Evolutionary conservation across 495 filamentous ascomycete genomes (phyloP).

Genomic region (Penicillium simplicissimum): DNA sequence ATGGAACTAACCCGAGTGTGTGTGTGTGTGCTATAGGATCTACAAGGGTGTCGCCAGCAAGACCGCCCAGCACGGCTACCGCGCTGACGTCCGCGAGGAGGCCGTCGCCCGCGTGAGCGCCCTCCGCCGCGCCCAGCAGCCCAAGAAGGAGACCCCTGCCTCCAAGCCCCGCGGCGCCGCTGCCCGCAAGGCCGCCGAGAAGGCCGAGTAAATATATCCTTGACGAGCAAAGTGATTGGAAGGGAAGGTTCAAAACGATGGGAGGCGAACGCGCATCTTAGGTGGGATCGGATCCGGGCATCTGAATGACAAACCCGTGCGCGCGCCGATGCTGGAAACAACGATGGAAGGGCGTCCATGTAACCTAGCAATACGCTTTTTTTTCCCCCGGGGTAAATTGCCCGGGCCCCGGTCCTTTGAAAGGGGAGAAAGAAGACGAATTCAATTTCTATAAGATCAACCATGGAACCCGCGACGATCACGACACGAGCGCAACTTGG

Average conservation of each 20-base stretch:
- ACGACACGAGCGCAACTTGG: too few relatives aligned
- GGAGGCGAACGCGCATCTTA: slow-evolving; percentile 2
- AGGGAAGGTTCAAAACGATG: slow-evolving; percentile 7
- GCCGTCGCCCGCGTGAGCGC: slow-evolving; percentile 88
- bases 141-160: slow-evolving; percentile 72
- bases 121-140: slow-evolving; percentile 74
- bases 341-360: slow-evolving; percentile 32
- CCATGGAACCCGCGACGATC: neutral
- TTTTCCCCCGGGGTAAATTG: neutral
- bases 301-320: neutral
- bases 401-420: slow-evolving; percentile 4
- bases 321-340: slow-evolving; percentile 31
- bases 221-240: slow-evolving; percentile 8
- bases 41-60: slow-evolving; percentile 80
- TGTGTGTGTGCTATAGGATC: slow-evolving; percentile 56
- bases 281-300: slow-evolving; percentile 12
- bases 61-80: slow-evolving; percentile 80
- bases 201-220: slow-evolving; percentile 44
- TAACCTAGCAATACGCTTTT: slow-evolving; percentile 36
- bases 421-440: slow-evolving; percentile 19
- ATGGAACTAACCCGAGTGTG: slow-evolving; percentile 17
- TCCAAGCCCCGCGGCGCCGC: slow-evolving; percentile 77
- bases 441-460: slow-evolving; percentile 3
- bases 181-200: slow-evolving; percentile 72
- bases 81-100: slow-evolving; percentile 80